phyloP scores from a whole-genome alignment of 352 stramenopile genomes.

The Phytophthora colocasiae region DNA sequence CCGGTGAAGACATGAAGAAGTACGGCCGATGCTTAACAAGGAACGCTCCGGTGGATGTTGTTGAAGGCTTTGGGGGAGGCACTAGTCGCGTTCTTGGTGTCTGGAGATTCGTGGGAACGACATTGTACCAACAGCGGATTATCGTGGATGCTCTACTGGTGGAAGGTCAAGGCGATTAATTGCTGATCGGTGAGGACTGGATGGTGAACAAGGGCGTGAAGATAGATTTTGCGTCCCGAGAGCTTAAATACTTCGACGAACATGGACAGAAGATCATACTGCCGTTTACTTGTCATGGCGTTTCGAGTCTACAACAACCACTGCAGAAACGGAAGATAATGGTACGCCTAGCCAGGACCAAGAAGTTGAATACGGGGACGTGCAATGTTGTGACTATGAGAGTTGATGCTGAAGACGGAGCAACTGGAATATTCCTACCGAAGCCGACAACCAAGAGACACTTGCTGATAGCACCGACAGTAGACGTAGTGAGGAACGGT shows the following conservation, averaged over 20 bases:
- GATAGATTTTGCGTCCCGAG: background rate
- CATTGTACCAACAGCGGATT: no score
- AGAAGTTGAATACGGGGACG: constrained; percentile 13
- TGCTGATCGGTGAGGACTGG: no score
- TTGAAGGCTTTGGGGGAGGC: no score
- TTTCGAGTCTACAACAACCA: background rate
- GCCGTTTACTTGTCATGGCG: background rate
- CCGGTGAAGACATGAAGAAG: no score
- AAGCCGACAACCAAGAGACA: background rate
- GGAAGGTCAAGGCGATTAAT: no score
- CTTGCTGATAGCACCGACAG: constrained; percentile 16
- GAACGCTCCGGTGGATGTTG: no score
- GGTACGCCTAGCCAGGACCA: background rate
- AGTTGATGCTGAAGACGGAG: constrained; percentile 11
- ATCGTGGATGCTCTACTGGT: no score
- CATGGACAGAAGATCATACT: background rate
- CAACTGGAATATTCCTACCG: constrained; percentile 4
- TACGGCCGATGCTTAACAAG: no score
- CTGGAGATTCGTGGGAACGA: no score
- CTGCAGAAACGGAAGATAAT: background rate
- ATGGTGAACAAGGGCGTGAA: no score
- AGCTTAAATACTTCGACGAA: background rate
- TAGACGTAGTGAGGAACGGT: background rate
- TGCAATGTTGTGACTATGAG: background rate
- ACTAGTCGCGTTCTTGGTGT: no score